These are phyloP conservation scores for Amphibolis antarctica DNA, from an alignment of 106 monocot species.

Conservation along the genomic window DNA sequence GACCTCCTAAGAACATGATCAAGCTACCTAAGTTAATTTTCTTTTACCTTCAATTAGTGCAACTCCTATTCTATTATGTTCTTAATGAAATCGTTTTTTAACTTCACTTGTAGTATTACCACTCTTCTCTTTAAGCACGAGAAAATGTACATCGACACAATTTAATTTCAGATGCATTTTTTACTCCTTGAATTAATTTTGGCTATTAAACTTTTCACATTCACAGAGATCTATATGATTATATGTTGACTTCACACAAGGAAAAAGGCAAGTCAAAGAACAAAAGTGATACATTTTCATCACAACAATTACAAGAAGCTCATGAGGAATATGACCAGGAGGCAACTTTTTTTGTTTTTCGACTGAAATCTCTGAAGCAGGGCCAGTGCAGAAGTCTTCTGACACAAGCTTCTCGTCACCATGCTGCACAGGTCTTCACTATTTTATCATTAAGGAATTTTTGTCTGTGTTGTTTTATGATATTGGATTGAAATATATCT, in stretches of 20 bases:
- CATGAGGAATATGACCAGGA: conserved; percentile 76
- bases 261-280: conserved; percentile 52
- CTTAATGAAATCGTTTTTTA: too few species aligned
- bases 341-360: conserved; percentile 78
- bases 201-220: conserved; percentile 9
- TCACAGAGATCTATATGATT: conserved; percentile 53
- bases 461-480: neutral
- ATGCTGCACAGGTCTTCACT: conserved; percentile 76
- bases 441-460: neutral
- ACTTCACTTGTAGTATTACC: too few species aligned
- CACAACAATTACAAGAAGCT: conserved; percentile 63
- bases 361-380: conserved; percentile 92
- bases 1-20: too few species aligned
- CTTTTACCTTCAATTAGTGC: too few species aligned
- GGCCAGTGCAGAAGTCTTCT: conserved; percentile 83
- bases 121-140: too few species aligned
- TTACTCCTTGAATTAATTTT: neutral
- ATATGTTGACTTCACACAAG: conserved; percentile 51
- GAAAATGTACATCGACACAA: neutral
- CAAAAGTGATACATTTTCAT: conserved; percentile 43
- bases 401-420: conserved; percentile 84
- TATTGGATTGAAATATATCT: neutral
- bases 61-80: too few species aligned
- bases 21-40: too few species aligned
- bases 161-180: neutral